phyloP scores from a whole-genome alignment of 2,329 filamentous ascomycete genomes.

The Monilinia fructicola region DNA sequence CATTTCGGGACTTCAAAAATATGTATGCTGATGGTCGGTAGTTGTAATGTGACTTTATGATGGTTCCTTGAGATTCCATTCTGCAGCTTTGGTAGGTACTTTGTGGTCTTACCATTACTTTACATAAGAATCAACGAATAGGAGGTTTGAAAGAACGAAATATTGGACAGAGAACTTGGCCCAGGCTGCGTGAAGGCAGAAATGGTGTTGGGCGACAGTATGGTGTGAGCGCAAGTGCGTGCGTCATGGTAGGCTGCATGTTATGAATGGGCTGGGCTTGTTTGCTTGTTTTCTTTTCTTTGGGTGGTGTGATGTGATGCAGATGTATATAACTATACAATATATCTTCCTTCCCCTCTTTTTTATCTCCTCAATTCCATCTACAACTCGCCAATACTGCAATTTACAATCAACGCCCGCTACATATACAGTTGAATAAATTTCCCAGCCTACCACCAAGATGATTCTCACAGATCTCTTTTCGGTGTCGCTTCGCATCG shows the following conservation, averaged over 20 bases:
- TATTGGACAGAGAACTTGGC: neutral
- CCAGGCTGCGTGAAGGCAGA: neutral
- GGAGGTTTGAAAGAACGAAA: too few species aligned
- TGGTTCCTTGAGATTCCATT: neutral
- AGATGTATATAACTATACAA: neutral
- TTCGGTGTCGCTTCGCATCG: conserved; percentile 5
- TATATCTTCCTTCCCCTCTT: neutral
- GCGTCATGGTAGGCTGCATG: neutral
- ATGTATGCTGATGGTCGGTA: neutral
- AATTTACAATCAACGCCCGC: neutral
- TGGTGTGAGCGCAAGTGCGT: conserved; percentile 11
- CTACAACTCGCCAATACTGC: neutral
- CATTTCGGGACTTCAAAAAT: neutral
- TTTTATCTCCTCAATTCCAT: neutral
- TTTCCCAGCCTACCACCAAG: neutral
- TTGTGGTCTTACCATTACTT: neutral
- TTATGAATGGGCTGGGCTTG: neutral
- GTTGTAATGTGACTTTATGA: neutral
- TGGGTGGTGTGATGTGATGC: conserved; percentile 9
- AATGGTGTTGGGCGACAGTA: neutral
- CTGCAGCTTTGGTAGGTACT: neutral
- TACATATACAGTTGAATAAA: neutral
- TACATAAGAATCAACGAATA: neutral
- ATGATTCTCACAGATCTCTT: neutral
- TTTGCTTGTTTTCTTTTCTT: neutral